These are phyloP conservation scores for Mediolabrus comicus DNA, from an alignment of 108 stramenopile species.

Conservation along the genomic window DNA sequence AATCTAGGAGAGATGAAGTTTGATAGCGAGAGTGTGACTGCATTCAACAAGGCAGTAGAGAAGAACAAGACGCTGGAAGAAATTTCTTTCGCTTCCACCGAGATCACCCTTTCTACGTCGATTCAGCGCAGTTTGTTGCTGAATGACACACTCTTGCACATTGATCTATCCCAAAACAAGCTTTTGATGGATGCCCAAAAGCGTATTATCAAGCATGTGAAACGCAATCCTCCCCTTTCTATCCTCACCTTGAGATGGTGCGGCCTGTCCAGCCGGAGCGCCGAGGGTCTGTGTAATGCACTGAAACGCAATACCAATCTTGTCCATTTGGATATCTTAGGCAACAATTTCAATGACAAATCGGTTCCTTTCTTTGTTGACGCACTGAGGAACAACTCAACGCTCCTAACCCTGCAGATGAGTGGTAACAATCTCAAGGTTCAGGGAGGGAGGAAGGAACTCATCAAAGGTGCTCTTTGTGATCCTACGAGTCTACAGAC, in stretches of 20 bases:
- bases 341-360: not conserved
- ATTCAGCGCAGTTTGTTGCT: too few relatives aligned
- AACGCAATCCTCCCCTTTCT: too few relatives aligned
- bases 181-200: too few relatives aligned
- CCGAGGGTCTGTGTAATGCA: not conserved
- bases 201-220: too few relatives aligned
- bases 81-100: not conserved
- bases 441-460: too few relatives aligned
- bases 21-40: not conserved
- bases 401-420: not conserved
- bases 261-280: not conserved
- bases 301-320: constrained; percentile 10
- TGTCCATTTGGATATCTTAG: constrained; percentile 9
- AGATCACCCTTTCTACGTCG: too few relatives aligned
- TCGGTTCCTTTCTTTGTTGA: constrained; percentile 1
- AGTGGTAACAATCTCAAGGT: not conserved
- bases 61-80: not conserved
- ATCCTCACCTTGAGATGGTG: too few relatives aligned
- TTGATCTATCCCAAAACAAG: too few relatives aligned
- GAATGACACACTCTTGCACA: too few relatives aligned
- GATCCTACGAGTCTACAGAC: too few relatives aligned
- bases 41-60: too few relatives aligned
- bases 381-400: constrained; percentile 13
- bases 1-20: not conserved
- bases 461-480: too few relatives aligned